Percentiles rank a stretch among this genome's conserved stretches.
These are phyloP conservation scores for Camptophora hylomeconis DNA, from an alignment of 2,329 filamentous ascomycete genomes.

Conservation along the genomic window DNA sequence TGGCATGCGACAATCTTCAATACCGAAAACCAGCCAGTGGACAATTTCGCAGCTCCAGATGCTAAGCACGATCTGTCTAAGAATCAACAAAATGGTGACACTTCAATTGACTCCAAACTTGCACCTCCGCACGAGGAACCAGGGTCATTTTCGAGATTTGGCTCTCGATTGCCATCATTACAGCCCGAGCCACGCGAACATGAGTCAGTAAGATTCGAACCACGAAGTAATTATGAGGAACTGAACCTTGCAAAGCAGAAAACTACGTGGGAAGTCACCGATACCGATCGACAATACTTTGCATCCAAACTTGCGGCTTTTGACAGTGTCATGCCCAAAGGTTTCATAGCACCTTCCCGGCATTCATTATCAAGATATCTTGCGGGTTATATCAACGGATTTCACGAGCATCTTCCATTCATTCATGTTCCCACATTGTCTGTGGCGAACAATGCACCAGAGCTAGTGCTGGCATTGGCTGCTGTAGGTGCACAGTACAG, in stretches of 20 bases:
- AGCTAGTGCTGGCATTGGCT: constrained; percentile 38
- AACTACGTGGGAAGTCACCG: constrained; percentile 34
- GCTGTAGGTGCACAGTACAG: constrained; percentile 37
- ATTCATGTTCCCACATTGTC: constrained; percentile 37
- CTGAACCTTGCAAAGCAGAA: constrained; percentile 21
- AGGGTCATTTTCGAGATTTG: constrained; percentile 35
- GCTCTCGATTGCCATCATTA: constrained; percentile 33
- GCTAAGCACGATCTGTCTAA: constrained; percentile 22
- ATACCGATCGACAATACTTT: constrained; percentile 32
- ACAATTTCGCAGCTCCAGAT: constrained; percentile 27
- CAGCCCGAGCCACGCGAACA: constrained; percentile 33
- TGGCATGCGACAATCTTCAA: constrained; percentile 35
- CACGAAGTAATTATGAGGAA: constrained; percentile 29
- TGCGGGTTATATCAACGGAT: constrained; percentile 38
- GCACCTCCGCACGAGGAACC: constrained; percentile 24
- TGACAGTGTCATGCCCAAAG: constrained; percentile 31
- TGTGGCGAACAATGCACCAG: constrained; percentile 31
- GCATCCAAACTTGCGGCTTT: constrained; percentile 33
- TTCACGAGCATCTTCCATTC: constrained; percentile 40
- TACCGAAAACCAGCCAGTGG: constrained; percentile 16
- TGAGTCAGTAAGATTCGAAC: constrained; percentile 20
- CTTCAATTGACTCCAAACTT: constrained; percentile 26
- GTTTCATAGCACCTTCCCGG: constrained; percentile 35
- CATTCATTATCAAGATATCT: constrained; percentile 36
- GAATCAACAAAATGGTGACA: constrained; percentile 27